These are phyloP conservation scores for Licmophora abbreviata DNA, from an alignment of 108 stramenopile species.

Conservation along the genomic window DNA sequence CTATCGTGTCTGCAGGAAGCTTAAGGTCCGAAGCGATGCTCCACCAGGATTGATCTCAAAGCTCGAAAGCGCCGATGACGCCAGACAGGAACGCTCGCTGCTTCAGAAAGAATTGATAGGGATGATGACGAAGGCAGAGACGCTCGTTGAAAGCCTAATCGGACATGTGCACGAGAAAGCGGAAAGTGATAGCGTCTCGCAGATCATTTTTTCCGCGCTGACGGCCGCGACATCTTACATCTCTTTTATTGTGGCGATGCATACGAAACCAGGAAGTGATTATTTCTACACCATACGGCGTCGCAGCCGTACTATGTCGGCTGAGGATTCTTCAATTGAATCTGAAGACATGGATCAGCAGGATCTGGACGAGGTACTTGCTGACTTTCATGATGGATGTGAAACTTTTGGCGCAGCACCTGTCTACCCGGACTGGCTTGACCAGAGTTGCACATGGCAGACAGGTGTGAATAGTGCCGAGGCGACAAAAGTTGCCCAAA, in stretches of 20 bases:
- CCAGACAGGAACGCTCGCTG: not conserved
- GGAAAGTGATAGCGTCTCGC: not conserved
- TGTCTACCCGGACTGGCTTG: slow-evolving; percentile 76
- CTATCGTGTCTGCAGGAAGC: too few relatives aligned
- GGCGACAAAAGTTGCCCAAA: slow-evolving; percentile 39
- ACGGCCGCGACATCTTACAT: slow-evolving; percentile 46
- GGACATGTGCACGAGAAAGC: slow-evolving; percentile 7
- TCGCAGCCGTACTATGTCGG: slow-evolving; percentile 1
- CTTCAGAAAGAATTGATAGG: slow-evolving; percentile 6
- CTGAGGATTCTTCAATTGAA: slow-evolving; percentile 10
- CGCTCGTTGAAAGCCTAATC: slow-evolving; percentile 9
- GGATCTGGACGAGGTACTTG: slow-evolving; percentile 11
- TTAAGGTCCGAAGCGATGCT: too few relatives aligned
- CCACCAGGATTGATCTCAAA: slow-evolving; percentile 3
- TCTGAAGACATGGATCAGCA: slow-evolving; percentile 18
- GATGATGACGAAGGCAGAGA: slow-evolving; percentile 15
- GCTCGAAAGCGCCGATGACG: not conserved
- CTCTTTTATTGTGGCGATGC: slow-evolving; percentile 41
- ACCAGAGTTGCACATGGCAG: slow-evolving; percentile 38
- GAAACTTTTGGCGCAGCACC: slow-evolving; percentile 60
- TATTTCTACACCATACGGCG: slow-evolving; percentile 13
- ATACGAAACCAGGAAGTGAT: slow-evolving; percentile 43
- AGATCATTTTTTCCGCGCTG: slow-evolving; percentile 27
- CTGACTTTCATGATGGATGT: slow-evolving; percentile 48
- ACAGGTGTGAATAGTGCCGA: slow-evolving; percentile 22